These are phyloP conservation scores for Amanita pallidorosea DNA, from an alignment of 768 basidiomycete species.

Conservation along the genomic window DNA sequence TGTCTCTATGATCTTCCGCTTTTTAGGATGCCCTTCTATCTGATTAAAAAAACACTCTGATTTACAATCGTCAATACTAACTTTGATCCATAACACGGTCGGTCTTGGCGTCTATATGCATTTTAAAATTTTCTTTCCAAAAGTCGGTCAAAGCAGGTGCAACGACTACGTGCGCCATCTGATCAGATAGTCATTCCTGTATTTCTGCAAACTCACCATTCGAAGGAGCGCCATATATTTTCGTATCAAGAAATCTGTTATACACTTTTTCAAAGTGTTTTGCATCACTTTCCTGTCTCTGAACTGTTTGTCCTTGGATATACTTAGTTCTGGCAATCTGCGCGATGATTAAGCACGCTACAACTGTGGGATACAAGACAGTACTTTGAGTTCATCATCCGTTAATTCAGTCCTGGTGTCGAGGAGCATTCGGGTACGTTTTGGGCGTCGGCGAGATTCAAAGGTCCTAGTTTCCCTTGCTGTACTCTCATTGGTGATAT, in stretches of 20 bases:
- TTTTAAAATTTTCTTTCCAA: conserved; percentile 64
- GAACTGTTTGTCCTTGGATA: conserved; percentile 43
- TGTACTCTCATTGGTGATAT: conserved; percentile 14
- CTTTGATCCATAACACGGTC: conserved; percentile 18
- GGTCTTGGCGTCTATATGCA: conserved; percentile 56
- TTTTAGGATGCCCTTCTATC: conserved; percentile 31
- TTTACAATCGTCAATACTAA: neutral
- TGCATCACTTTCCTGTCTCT: conserved; percentile 37
- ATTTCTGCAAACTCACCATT: conserved; percentile 36
- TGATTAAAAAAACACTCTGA: neutral
- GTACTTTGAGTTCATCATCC: conserved; percentile 70
- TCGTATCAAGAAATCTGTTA: conserved; percentile 42
- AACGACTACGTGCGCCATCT: conserved; percentile 33
- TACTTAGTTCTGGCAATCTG: conserved; percentile 44
- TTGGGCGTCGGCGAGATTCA: conserved; percentile 12
- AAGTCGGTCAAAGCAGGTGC: conserved; percentile 60
- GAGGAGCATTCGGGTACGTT: conserved; percentile 47
- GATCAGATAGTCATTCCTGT: neutral
- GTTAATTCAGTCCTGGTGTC: conserved; percentile 74
- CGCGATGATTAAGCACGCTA: neutral
- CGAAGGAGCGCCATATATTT: conserved; percentile 57
- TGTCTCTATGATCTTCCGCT: conserved; percentile 27
- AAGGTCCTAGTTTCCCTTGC: neutral
- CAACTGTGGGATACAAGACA: neutral
- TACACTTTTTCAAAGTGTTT: conserved; percentile 50